Evolutionary conservation across 768 basidiomycete species (phyloP).

Genomic region (Leccinum fibrillosum): DNA sequence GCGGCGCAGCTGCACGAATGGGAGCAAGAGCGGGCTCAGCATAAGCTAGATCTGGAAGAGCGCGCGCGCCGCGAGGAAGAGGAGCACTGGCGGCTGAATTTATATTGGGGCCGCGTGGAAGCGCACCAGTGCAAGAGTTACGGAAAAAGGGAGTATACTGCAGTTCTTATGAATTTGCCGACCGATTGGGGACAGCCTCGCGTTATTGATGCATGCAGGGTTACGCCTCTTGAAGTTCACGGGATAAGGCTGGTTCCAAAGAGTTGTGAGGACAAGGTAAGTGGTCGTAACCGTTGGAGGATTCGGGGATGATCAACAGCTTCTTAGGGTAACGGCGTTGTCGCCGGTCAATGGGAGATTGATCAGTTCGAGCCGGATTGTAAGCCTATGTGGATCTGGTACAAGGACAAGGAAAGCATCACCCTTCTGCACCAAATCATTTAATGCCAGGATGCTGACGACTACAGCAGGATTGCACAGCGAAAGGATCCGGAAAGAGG

Average conservation of each 20-base stretch:
- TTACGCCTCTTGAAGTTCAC: slow-evolving; percentile 24
- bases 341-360: slow-evolving; percentile 17
- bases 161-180: slow-evolving; percentile 29
- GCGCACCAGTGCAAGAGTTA: slow-evolving; percentile 26
- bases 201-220: slow-evolving; percentile 24
- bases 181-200: slow-evolving; percentile 11
- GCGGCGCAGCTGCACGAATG: slow-evolving; percentile 9
- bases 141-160: slow-evolving; percentile 29
- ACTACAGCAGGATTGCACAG: slow-evolving; percentile 23
- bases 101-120: slow-evolving; percentile 22
- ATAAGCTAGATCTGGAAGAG: slow-evolving; percentile 16
- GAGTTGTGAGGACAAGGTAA: slow-evolving; percentile 22
- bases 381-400: slow-evolving; percentile 21
- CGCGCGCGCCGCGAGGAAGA: slow-evolving; percentile 16
- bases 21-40: slow-evolving; percentile 17
- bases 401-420: slow-evolving; percentile 28
- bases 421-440: not conserved
- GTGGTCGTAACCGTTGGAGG: not conserved
- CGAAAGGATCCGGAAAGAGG: slow-evolving; percentile 23
- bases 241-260: slow-evolving; percentile 14
- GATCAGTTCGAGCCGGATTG: too few species aligned
- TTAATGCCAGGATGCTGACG: not conserved
- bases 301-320: not conserved
- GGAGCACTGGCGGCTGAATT: slow-evolving; percentile 17
- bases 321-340: slow-evolving; percentile 10